Conservation (phyloP, 768 basidiomycete species). For the Postia placenta region DNA sequence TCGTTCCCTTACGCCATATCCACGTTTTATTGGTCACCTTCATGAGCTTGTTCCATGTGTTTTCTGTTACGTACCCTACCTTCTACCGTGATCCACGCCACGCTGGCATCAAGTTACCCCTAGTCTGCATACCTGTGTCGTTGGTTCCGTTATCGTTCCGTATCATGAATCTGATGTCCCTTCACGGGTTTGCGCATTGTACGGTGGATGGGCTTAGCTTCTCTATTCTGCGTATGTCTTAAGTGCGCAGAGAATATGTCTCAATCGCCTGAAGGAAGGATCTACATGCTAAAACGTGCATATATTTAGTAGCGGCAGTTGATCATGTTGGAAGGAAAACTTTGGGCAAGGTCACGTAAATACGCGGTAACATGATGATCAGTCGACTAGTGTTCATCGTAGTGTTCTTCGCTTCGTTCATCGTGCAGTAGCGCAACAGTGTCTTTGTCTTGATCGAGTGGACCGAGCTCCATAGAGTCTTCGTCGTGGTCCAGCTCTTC, state of each 20-base stretch:
- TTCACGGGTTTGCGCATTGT: neutral
- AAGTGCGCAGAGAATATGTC: too few species aligned
- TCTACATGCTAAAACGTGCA: too few species aligned
- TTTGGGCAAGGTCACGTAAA: too few species aligned
- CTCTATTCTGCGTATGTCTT: too few species aligned
- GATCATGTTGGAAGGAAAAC: too few species aligned
- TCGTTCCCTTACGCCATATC: constrained; percentile 19
- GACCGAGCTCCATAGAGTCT: neutral
- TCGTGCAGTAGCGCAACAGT: too few species aligned
- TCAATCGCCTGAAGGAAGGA: too few species aligned
- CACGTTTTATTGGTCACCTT: constrained; percentile 28
- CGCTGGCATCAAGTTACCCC: constrained; percentile 22
- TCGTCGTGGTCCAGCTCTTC: constrained; percentile 30
- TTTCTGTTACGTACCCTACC: constrained; percentile 10
- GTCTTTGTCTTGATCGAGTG: too few species aligned
- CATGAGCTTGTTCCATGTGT: constrained; percentile 17
- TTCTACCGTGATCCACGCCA: constrained; percentile 8
- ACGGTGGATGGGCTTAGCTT: neutral
- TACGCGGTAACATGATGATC: too few species aligned
- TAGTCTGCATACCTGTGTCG: constrained; percentile 22
- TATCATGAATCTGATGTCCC: constrained; percentile 7
- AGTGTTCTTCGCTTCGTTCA: too few species aligned
- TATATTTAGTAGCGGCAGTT: too few species aligned
- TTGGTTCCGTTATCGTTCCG: constrained; percentile 12
- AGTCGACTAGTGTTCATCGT: too few species aligned